These are phyloP conservation scores for Wickerhamomyces xylosicus DNA, from an alignment of 805 yeast genomes.

Conservation along the genomic window DNA sequence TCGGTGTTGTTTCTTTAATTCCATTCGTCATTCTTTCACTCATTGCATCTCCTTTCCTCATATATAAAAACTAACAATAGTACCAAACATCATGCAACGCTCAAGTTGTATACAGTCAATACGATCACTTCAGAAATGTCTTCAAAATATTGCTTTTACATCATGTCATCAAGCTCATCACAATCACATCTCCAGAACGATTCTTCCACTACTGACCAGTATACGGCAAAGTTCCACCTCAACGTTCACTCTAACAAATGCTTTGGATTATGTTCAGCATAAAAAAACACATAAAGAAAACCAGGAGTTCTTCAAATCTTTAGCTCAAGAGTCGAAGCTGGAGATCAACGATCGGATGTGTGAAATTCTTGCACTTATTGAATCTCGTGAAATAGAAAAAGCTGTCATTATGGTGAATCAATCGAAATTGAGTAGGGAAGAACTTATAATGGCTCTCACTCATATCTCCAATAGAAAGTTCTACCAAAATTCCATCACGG, in stretches of 20 bases:
- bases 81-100: not conserved
- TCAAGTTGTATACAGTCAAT: not conserved
- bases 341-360: not conserved
- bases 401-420: not conserved
- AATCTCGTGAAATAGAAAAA: not conserved
- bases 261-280: not conserved
- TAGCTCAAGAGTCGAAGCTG: not conserved
- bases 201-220: not conserved
- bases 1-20: not conserved
- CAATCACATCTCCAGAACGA: not conserved
- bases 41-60: not conserved
- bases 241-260: not conserved
- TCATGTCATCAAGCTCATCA: not conserved
- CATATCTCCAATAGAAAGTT: not conserved
- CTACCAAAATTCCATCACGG: not conserved
- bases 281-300: not conserved
- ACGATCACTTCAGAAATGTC: not conserved
- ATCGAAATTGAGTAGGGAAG: not conserved
- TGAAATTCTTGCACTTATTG: not conserved
- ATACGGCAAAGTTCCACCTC: not conserved
- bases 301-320: not conserved
- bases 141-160: not conserved
- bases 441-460: not conserved
- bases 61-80: not conserved
- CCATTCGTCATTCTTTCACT: not conserved